These are phyloP conservation scores for Backusella circina DNA, from an alignment of 192 early-diverging fungal genomes.

Conservation along the genomic window DNA sequence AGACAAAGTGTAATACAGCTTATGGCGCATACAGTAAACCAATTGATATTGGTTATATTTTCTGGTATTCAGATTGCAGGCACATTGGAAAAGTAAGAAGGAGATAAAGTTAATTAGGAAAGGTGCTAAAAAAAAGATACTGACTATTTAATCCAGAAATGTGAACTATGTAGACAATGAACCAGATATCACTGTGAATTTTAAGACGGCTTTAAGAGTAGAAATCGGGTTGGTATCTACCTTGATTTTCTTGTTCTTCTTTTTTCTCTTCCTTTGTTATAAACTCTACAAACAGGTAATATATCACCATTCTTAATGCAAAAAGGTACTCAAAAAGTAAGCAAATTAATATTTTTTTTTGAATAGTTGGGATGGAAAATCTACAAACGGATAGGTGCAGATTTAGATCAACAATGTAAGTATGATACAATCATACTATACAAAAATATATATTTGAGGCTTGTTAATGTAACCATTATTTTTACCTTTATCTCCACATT, in stretches of 20 bases:
- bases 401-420: conserved; percentile 14
- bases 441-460: neutral
- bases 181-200: neutral
- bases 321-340: neutral
- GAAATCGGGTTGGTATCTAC: neutral
- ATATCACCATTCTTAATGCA: neutral
- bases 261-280: neutral
- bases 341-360: neutral
- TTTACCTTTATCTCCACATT: neutral
- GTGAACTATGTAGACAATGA: neutral
- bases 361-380: conserved; percentile 19
- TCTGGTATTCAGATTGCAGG: conserved; percentile 15
- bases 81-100: conserved; percentile 12
- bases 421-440: neutral
- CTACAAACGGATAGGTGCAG: conserved; percentile 17
- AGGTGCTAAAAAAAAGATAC: neutral
- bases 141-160: neutral
- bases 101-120: neutral
- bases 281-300: neutral
- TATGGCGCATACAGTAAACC: conserved; percentile 9
- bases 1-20: conserved; percentile 20
- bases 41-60: conserved; percentile 10
- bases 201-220: conserved; percentile 3
- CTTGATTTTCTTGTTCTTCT: neutral
- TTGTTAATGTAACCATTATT: neutral